Conservation (phyloP, 2,329 filamentous ascomycete genomes). For the Setomelanomma holmii region DNA sequence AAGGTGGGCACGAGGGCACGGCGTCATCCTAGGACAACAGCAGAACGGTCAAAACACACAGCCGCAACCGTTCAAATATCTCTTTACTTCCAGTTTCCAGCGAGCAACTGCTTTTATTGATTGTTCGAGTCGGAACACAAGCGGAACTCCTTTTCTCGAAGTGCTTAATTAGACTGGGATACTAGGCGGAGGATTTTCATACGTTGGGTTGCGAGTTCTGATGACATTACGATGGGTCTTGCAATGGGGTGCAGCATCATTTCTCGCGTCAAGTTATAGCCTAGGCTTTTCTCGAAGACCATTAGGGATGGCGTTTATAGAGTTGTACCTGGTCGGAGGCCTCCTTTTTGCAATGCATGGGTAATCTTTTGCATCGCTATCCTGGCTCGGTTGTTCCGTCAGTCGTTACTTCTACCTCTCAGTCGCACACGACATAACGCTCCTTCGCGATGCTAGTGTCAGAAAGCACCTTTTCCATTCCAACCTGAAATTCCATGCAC, state of each 20-base stretch:
- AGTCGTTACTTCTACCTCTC: too few relatives aligned
- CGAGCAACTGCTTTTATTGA: conserved; percentile 9
- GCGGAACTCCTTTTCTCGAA: conserved; percentile 12
- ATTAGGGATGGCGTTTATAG: conserved; percentile 40
- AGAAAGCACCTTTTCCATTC: too few relatives aligned
- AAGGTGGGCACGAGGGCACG: neutral
- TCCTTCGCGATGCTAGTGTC: too few relatives aligned
- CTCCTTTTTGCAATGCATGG: conserved; percentile 1
- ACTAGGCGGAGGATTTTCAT: conserved; percentile 14
- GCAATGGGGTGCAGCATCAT: conserved; percentile 3
- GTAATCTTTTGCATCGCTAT: neutral
- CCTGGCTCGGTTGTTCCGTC: too few relatives aligned
- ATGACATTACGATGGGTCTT: conserved; percentile 12
- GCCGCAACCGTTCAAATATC: neutral
- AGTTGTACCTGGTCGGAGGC: conserved; percentile 24
- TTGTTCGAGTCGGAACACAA: conserved; percentile 7
- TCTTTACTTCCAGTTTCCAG: neutral
- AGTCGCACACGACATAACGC: too few relatives aligned
- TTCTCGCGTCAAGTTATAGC: too few relatives aligned
- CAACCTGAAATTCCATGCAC: too few relatives aligned
- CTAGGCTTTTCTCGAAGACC: conserved; percentile 12
- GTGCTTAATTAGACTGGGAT: conserved; percentile 25
- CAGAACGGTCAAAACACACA: neutral
- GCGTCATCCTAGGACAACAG: neutral
- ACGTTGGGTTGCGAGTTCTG: conserved; percentile 5